Evolutionary conservation across 2,329 filamentous ascomycete species (phyloP), one percentile per base, ranked within the genome.

Genomic region (Xylaria sp.): DNA sequence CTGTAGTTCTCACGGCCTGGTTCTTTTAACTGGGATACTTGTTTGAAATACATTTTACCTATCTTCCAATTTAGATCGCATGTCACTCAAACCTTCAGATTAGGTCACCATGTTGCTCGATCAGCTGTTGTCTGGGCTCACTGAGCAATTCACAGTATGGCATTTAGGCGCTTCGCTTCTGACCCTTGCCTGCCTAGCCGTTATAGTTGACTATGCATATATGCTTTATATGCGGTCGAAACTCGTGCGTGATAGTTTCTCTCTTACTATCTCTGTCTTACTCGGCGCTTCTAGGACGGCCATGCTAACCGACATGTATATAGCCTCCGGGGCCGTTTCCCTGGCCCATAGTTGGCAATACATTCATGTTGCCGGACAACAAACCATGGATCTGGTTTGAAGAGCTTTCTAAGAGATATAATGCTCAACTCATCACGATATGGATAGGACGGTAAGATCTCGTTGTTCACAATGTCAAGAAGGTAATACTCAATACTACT

Each of bases 321-420:
- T 63, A 86, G 84, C 86, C 86, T 0, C 86, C 86, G 2, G 86
- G 87, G 0, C 87, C 86, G 0, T 81, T 87, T 2, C 86, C 86
- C 1, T 81, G 81, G 70, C 87, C 87, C 4, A 81, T 89, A 39
- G 78, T 88, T 3, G 87, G 87, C 41, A 89, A 88, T 73, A 88
- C 86, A 0, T 87, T 85, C 65, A 82, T 83, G 69, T 80, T 89
- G 3, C 87, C 87, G 1, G 81, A 84, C 28, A 81, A 80, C 65
- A 88, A 88, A 73, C 86, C 87, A 2, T 89, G 87, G 87, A 81
- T 88, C 28, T 86, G 85, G 76, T 88, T 89, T 71, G 85, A 89
- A 63, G 75, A 85, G 71, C 77, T 88, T 0, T 85, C 86, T 3
- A 84, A 85, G 71, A 74, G 79, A 56, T 84, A 86, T 73, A 77